Evolutionary conservation across 2,329 filamentous ascomycete genomes (phyloP), one percentile per base, ranked within the genome.

Genomic region (Ceratocystis papillata): DNA sequence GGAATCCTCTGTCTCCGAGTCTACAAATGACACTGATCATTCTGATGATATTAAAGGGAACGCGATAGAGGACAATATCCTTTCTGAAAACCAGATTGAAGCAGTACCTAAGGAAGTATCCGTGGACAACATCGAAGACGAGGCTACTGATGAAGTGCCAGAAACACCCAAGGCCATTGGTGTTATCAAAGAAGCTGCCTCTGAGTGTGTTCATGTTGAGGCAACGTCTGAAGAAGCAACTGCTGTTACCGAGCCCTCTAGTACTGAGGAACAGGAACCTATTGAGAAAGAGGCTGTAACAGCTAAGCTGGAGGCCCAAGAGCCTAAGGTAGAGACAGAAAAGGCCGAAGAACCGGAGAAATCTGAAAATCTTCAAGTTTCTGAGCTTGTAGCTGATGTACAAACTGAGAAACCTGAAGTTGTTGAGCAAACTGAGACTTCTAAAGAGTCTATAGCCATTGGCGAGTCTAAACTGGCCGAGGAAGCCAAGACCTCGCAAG

Each of bases 1-100:
- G 70, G 84, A 84, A 3, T 87, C 83, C 0, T 87, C 84, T 0
- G 72, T 87, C 8, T 86, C 83, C 5, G 84, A 85, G 68, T 82
- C 81, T 1, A 86, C 83, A 1, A 81, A 86, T 67, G 83, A 84
- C 71, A 85, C 83, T 3, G 73, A 83, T 1, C 77, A 79, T 57
- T 75, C 74, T 12, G 67, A 68, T 5, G 77, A 77, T 59, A 77
- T 75, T 10, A 74, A 75, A 65, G 71, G 72, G 20, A 69, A n/a
- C 15, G 10, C 62, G 2, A 15, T 25, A 5, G 25, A 53, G 48
- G 12, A 6, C 3, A 20, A 15, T 22, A 0, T 6, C 12, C 3
- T 28, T 8, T 1, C 48, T 28, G 48, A 53, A 53, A 2, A 4
- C 15, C 48, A 53, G 20, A 53, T 25, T 4, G 20, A 53, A 25